Conservation (phyloP, 2,329 filamentous ascomycete genomes). For the Coniochaeta pulveracea region DNA sequence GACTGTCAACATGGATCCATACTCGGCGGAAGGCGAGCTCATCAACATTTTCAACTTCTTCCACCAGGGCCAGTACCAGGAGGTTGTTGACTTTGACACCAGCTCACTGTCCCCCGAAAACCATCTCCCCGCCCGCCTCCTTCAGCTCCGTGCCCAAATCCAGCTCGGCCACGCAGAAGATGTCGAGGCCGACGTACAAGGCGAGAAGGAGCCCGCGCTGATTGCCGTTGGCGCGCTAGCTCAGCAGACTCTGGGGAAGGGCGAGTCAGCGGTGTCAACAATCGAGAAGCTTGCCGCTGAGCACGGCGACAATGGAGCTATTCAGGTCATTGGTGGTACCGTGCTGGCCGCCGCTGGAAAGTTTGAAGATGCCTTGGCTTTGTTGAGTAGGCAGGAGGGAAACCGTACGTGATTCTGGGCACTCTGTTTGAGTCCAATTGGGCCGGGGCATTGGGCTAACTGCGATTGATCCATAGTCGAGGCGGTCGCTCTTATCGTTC, state of each 20-base stretch:
- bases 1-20: conserved; percentile 57
- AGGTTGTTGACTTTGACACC: conserved; percentile 77
- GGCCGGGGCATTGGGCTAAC: neutral
- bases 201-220: conserved; percentile 57
- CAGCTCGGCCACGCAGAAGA: conserved; percentile 68
- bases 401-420: conserved; percentile 49
- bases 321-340: conserved; percentile 74
- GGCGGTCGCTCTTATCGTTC: conserved; percentile 76
- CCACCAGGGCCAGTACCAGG: conserved; percentile 73
- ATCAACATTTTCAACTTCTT: conserved; percentile 63
- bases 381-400: conserved; percentile 75
- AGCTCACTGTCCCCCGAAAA: conserved; percentile 71
- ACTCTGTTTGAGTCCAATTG: neutral
- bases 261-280: conserved; percentile 48
- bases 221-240: conserved; percentile 69
- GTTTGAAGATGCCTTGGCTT: conserved; percentile 71
- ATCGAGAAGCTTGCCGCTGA: conserved; percentile 57
- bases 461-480: conserved; percentile 39
- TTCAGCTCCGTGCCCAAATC: conserved; percentile 72
- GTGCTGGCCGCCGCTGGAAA: conserved; percentile 70
- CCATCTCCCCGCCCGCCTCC: conserved; percentile 60
- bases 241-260: conserved; percentile 48
- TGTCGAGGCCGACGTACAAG: conserved; percentile 58
- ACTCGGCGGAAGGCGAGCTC: conserved; percentile 59
- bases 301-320: conserved; percentile 54